Base-by-base conservation (phyloP, 495 filamentous ascomycete species). In the Talaromyces nanjingensis region DNA sequence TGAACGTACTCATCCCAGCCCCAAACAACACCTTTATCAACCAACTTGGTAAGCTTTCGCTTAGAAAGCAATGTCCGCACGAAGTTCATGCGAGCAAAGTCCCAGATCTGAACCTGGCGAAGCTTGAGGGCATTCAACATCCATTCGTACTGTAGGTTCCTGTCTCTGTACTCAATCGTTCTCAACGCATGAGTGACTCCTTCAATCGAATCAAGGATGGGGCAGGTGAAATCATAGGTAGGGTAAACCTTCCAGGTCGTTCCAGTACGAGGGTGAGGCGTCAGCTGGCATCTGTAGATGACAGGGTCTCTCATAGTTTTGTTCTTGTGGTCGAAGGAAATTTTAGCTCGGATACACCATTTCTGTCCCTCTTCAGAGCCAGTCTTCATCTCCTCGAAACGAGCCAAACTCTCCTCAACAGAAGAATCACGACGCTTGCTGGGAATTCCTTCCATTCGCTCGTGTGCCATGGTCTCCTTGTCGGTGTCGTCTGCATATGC, bases 81-180 rank as follows among this genome's bases (percentile, higher is more conserved):
- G 71, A 98, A 97, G 83, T 96, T 97, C 84, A 98, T 91, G 69
- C 94, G 88, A 45, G 93, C 86, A 77, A 98, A 98, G 74, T 97
- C 93, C 94, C 94, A 98, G 76, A 98, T 90, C 74, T 97, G 86
- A 12, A 98, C 94, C 65, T 86, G 79, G 59, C 94, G 91, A 22
- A 98, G 85, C 66, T 90, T 86, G 55, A 98, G 83, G 0, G 91
- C 84, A 64, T 96, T 86, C 34, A 96, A 72, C 81, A 98, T 92
- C 94, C 94, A 98, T 72, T 94, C 86, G 78, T 98, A 98, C 77
- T 97, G 93, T 11, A 91, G 89, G 75, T 98, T 97, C 60, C 94
- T 91, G 76, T 98, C 96, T 45, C 92, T 89, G 79, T 98, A 98
- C 80, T 98, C 94, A 64, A 92, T 97, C 1, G 94, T 96, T 66